Evolutionary conservation across 441 rosid species (phyloP).

Genomic region (Arabidopsis hybrid): DNA sequence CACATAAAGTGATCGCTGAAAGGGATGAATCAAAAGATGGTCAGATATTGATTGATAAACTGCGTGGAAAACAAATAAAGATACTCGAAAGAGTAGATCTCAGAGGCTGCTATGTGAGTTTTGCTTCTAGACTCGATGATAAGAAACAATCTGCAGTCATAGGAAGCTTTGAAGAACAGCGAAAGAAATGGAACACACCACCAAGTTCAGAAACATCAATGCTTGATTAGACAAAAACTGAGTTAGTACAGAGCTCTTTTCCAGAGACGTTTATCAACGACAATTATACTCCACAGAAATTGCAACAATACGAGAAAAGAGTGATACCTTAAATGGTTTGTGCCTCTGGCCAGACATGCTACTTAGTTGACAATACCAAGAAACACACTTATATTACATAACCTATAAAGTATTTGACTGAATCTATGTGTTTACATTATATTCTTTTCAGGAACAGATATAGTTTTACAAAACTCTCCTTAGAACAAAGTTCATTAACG

Average conservation of each 20-base stretch:
- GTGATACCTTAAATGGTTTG: not conserved
- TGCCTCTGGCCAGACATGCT: not conserved
- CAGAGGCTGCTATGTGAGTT: constrained; percentile 51
- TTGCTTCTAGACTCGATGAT: constrained; percentile 55
- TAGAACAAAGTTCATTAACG: constrained; percentile 11
- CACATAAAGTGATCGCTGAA: constrained; percentile 56
- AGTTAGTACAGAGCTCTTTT: constrained; percentile 22
- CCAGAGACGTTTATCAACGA: constrained; percentile 12
- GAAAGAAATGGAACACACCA: constrained; percentile 62
- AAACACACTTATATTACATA: not conserved
- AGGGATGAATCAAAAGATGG: constrained; percentile 70
- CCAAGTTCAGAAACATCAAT: constrained; percentile 25
- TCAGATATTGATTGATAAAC: constrained; percentile 48
- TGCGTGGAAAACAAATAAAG: constrained; percentile 46
- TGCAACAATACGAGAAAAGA: not conserved
- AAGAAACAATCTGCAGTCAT: constrained; percentile 70
- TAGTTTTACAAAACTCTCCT: constrained; percentile 22
- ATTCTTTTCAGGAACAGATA: not conserved
- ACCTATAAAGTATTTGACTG: constrained; percentile 9
- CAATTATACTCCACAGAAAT: not conserved
- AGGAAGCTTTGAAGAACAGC: constrained; percentile 80
- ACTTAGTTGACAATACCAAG: not conserved
- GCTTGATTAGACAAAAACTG: not conserved
- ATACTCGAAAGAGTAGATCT: constrained; percentile 57
- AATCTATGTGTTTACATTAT: constrained; percentile 24